Evolutionary conservation across 1,284 basidiomycete species (phyloP).

Genomic region (Boletus semigastroideus): DNA sequence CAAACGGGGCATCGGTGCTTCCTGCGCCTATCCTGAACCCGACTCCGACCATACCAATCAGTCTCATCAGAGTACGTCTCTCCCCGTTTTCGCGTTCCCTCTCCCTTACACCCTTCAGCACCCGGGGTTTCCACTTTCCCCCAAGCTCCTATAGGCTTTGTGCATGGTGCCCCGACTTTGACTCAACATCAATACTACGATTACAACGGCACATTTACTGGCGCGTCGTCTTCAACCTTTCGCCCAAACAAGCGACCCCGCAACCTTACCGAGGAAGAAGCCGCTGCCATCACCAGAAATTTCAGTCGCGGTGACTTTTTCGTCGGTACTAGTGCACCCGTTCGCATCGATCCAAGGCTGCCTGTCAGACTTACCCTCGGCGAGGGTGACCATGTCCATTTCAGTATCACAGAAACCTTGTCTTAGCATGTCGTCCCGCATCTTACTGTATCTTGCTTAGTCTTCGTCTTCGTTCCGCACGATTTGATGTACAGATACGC

Average conservation of each 20-base stretch:
- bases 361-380: slow-evolving; percentile 73
- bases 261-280: slow-evolving; percentile 73
- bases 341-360: slow-evolving; percentile 73
- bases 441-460: slow-evolving; percentile 20
- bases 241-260: slow-evolving; percentile 73
- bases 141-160: slow-evolving; percentile 33
- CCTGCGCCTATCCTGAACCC: slow-evolving; percentile 75
- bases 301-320: slow-evolving; percentile 77
- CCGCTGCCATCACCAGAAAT: slow-evolving; percentile 75
- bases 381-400: slow-evolving; percentile 78
- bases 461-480: slow-evolving; percentile 7
- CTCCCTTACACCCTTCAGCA: slow-evolving; percentile 21
- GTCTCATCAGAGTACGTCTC: slow-evolving; percentile 39
- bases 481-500: slow-evolving; percentile 22
- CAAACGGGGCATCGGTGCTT: slow-evolving; percentile 66
- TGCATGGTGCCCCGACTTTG: slow-evolving; percentile 49
- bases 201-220: slow-evolving; percentile 65
- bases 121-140: slow-evolving; percentile 36
- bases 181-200: slow-evolving; percentile 74
- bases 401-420: slow-evolving; percentile 67
- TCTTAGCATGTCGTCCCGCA: slow-evolving; percentile 34
- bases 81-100: not conserved
- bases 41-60: slow-evolving; percentile 54
- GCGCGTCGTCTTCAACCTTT: slow-evolving; percentile 68
- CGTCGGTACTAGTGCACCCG: slow-evolving; percentile 71